phyloP scores from a whole-genome alignment of 2,329 filamentous ascomycete genomes.

The Diplocarpon rosae region DNA sequence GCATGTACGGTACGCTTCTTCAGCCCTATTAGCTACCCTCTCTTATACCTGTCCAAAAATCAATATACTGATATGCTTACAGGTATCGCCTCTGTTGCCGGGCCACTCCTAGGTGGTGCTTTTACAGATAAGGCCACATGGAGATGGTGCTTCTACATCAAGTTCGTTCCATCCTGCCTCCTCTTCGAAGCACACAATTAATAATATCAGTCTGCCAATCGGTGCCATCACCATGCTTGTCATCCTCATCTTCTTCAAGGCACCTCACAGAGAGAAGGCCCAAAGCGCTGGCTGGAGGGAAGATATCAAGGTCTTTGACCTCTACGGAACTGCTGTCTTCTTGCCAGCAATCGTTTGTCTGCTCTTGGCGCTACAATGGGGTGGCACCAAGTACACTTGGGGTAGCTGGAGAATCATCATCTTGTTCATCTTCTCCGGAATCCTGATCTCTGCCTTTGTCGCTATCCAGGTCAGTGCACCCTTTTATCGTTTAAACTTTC shows the following conservation, averaged over 20 bases:
- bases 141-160: slow-evolving; percentile 25
- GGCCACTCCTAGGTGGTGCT: slow-evolving; percentile 26
- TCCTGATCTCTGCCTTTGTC: slow-evolving; percentile 25
- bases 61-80: background rate
- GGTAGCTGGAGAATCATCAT: slow-evolving; percentile 26
- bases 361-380: slow-evolving; percentile 33
- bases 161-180: background rate
- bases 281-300: slow-evolving; percentile 30
- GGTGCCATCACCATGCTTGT: slow-evolving; percentile 30
- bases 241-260: slow-evolving; percentile 32
- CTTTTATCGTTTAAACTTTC: background rate
- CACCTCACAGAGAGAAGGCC: slow-evolving; percentile 28
- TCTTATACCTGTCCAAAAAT: background rate
- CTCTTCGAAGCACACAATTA: background rate
- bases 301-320: slow-evolving; percentile 26
- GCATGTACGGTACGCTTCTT: slow-evolving; percentile 14
- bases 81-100: slow-evolving; percentile 25
- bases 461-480: slow-evolving; percentile 22
- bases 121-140: slow-evolving; percentile 25
- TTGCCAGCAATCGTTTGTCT: slow-evolving; percentile 29
- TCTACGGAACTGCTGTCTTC: slow-evolving; percentile 28
- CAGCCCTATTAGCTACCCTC: background rate
- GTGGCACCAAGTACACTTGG: slow-evolving; percentile 30
- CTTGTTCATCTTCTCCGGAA: slow-evolving; percentile 26
- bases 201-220: slow-evolving; percentile 17